Percentiles rank a stretch among this genome's conserved stretches.
Conservation (phyloP, 1,284 basidiomycete species). For the Golubevia pallescens region DNA sequence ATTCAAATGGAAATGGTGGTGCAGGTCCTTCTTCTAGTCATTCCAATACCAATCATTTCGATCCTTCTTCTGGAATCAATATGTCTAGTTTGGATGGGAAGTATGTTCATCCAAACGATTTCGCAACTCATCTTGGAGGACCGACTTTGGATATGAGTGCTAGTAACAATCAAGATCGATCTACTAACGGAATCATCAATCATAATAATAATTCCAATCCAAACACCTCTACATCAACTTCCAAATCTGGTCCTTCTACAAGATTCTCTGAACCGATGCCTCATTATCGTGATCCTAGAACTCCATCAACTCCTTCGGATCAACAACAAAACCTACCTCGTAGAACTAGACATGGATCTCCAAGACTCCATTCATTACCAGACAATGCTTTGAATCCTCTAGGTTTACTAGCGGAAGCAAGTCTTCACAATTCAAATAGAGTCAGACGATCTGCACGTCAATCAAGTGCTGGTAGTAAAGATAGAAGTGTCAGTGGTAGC, state of each 20-base stretch:
- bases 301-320: background rate
- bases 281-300: background rate
- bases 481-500: constrained; percentile 23
- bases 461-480: constrained; percentile 19
- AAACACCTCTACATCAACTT: constrained; percentile 2
- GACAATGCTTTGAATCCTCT: constrained; percentile 62
- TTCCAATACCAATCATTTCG: background rate
- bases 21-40: background rate
- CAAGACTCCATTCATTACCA: constrained; percentile 70
- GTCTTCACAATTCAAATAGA: constrained; percentile 52
- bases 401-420: constrained; percentile 62
- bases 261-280: background rate
- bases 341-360: constrained; percentile 75
- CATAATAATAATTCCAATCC: no score
- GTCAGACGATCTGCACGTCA: constrained; percentile 13
- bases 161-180: no score
- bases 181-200: no score
- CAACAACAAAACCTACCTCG: background rate
- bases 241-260: constrained; percentile 10
- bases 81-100: background rate
- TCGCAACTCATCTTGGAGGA: background rate
- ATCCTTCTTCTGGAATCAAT: background rate
- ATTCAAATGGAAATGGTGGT: no score
- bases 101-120: background rate
- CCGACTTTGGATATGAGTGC: no score